Percentiles rank a stretch among this genome's conserved stretches.
These are phyloP conservation scores for Calonectria hongkongensis DNA, from an alignment of 2,329 filamentous ascomycete species.

Conservation along the genomic window DNA sequence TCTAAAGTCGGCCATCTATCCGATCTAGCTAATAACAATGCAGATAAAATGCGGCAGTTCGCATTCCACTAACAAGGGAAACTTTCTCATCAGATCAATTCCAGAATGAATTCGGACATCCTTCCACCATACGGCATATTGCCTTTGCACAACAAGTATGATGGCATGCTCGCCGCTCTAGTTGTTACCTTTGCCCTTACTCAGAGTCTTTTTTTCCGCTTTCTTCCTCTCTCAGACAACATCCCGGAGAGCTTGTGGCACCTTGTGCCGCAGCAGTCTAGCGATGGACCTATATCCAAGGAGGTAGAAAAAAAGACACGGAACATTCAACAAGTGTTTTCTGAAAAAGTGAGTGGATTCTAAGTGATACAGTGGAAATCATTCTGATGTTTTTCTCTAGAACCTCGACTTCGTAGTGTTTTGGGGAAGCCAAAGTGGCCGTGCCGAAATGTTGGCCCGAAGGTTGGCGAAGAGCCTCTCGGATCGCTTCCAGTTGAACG, in stretches of 20 bases:
- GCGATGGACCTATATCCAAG: not conserved
- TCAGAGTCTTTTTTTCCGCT: not conserved
- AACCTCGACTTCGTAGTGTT: not conserved
- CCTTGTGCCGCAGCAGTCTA: not conserved
- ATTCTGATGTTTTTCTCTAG: not conserved
- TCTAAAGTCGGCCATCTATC: too few species aligned
- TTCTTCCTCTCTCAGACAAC: not conserved
- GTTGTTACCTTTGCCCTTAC: not conserved
- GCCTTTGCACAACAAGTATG: not conserved
- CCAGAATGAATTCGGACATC: not conserved
- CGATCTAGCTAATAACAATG: too few species aligned
- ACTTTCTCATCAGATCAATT: not conserved
- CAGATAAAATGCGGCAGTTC: not conserved
- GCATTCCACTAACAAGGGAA: not conserved
- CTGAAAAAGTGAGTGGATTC: not conserved
- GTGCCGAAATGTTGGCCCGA: not conserved
- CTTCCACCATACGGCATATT: not conserved
- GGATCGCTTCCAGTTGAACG: not conserved
- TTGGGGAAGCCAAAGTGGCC: not conserved
- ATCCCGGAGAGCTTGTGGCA: not conserved
- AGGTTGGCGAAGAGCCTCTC: not conserved
- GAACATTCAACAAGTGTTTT: not conserved
- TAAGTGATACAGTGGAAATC: not conserved
- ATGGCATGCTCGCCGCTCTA: not conserved
- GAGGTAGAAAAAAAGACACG: not conserved